These are phyloP conservation scores for Neurospora intermedia DNA, from an alignment of 495 filamentous ascomycete genomes.

Conservation along the genomic window DNA sequence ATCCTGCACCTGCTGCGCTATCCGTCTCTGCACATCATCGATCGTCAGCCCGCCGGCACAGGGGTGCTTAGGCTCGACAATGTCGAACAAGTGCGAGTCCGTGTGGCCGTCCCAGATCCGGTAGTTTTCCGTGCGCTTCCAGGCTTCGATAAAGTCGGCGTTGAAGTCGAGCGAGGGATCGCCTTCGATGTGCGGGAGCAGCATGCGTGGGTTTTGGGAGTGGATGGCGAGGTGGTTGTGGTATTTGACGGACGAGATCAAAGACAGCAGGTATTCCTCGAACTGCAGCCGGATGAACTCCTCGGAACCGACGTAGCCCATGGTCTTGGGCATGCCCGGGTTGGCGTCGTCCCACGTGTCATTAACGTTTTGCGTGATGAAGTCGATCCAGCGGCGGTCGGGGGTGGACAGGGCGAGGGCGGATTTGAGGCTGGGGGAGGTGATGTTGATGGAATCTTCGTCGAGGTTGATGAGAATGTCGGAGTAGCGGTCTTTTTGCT, in stretches of 20 bases:
- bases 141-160: constrained; percentile 62
- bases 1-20: constrained; percentile 80
- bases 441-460: constrained; percentile 75
- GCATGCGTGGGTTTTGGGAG: constrained; percentile 45
- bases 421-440: constrained; percentile 62
- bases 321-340: constrained; percentile 77
- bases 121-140: constrained; percentile 83
- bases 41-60: constrained; percentile 90
- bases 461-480: constrained; percentile 96
- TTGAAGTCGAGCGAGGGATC: constrained; percentile 79
- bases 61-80: constrained; percentile 86
- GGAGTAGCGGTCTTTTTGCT: constrained; percentile 94
- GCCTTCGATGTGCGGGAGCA: constrained; percentile 61
- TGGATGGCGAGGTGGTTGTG: constrained; percentile 62
- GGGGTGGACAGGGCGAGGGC: constrained; percentile 74
- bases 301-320: constrained; percentile 93
- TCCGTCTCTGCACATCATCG: constrained; percentile 84
- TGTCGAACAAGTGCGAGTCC: constrained; percentile 84
- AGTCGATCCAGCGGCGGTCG: constrained; percentile 94
- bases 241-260: constrained; percentile 84
- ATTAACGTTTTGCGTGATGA: constrained; percentile 81
- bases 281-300: constrained; percentile 97
- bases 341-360: constrained; percentile 95
- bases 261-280: constrained; percentile 87
- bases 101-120: constrained; percentile 61